Conservation (phyloP, 176 grass and related monocot genomes). For the Echinochloa phyllopogon region DNA sequence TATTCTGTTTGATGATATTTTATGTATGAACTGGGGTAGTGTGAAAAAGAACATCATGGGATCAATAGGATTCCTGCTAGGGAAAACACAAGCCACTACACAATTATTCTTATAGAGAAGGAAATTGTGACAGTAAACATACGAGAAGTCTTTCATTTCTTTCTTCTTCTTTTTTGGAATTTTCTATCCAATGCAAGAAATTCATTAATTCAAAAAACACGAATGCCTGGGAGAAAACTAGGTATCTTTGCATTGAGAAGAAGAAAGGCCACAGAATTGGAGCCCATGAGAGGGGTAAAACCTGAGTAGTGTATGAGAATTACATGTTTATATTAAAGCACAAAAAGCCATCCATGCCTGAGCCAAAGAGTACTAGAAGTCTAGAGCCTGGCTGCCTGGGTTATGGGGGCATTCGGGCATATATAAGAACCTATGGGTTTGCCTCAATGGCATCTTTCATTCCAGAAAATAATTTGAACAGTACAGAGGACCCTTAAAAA, state of each 20-base stretch:
- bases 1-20: conserved; percentile 4
- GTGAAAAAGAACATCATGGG: conserved; percentile 23
- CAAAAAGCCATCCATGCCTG: not conserved
- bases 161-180: not conserved
- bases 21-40: not conserved
- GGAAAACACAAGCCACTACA: not conserved
- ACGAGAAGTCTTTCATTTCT: not conserved
- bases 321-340: not conserved
- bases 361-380: not conserved
- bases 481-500: not conserved
- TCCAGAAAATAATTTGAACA: conserved; percentile 10
- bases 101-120: not conserved
- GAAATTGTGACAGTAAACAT: not conserved
- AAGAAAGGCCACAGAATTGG: not conserved
- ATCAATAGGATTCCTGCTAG: not conserved
- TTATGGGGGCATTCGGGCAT: not conserved
- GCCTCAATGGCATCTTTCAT: not conserved
- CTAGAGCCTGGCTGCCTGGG: not conserved
- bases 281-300: not conserved
- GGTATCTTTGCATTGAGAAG: not conserved
- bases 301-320: not conserved
- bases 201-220: not conserved
- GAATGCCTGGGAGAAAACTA: not conserved
- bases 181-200: not conserved
- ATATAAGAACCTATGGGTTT: not conserved